Evolutionary conservation across 2,329 filamentous ascomycete genomes (phyloP).

Genomic region (Aspergillus pseudoviridinutans): DNA sequence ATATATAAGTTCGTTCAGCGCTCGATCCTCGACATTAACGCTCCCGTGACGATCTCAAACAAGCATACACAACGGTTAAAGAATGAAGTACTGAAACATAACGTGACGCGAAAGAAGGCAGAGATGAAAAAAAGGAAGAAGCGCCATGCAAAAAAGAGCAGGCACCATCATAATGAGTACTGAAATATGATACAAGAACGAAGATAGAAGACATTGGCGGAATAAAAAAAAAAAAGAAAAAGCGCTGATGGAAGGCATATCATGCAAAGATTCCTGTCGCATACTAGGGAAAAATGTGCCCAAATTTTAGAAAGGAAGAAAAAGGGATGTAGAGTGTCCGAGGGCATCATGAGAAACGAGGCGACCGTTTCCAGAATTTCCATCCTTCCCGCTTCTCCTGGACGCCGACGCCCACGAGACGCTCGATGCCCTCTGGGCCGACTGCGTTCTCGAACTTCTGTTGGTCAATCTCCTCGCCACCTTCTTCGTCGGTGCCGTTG

Average conservation of each 20-base stretch:
- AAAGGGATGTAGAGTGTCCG: background rate
- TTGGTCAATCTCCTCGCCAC: slow-evolving; percentile 88
- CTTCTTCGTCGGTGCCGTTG: slow-evolving; percentile 75
- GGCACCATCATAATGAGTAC: background rate
- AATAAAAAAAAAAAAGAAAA: background rate
- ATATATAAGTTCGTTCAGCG: background rate
- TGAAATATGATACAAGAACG: slow-evolving; percentile 4
- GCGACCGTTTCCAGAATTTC: slow-evolving; percentile 71
- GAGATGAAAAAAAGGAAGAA: background rate
- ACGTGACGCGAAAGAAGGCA: background rate
- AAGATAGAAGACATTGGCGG: background rate
- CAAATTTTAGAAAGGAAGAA: background rate
- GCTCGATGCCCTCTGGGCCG: slow-evolving; percentile 80
- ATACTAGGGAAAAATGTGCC: background rate
- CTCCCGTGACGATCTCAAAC: background rate
- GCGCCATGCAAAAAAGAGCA: background rate
- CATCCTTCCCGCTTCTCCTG: slow-evolving; percentile 70
- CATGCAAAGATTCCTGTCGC: slow-evolving; percentile 1
- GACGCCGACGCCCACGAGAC: slow-evolving; percentile 74
- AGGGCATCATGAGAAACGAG: background rate
- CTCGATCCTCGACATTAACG: background rate
- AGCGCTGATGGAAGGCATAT: slow-evolving; percentile 9
- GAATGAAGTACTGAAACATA: slow-evolving; percentile 5
- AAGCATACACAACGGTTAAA: slow-evolving; percentile 1
- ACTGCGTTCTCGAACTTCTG: slow-evolving; percentile 82